Percentiles rank a stretch among this genome's conserved stretches.
These are phyloP conservation scores for Earliella scabrosa DNA, from an alignment of 1,284 basidiomycete species.

Conservation along the genomic window DNA sequence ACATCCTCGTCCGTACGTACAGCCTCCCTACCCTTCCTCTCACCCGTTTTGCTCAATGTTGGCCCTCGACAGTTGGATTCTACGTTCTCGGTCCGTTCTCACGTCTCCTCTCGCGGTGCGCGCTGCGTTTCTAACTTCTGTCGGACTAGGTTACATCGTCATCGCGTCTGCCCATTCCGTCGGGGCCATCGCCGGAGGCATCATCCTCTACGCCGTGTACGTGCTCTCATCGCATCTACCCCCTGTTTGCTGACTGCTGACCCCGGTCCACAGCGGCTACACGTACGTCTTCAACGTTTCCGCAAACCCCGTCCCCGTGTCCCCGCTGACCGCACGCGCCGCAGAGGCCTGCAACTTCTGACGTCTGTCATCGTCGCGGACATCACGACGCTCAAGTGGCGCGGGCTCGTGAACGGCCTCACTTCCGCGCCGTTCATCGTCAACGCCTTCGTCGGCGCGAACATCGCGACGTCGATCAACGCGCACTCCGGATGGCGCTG, in stretches of 20 bases:
- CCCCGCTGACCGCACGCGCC: slow-evolving; percentile 68
- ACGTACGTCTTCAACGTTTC: slow-evolving; percentile 42
- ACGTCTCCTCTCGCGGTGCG: slow-evolving; percentile 61
- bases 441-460: slow-evolving; percentile 72
- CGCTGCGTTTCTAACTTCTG: slow-evolving; percentile 49
- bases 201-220: slow-evolving; percentile 62
- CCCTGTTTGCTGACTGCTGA: background rate
- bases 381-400: slow-evolving; percentile 80
- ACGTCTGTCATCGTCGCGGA: slow-evolving; percentile 84
- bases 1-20: slow-evolving; percentile 63
- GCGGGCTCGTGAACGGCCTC: slow-evolving; percentile 71
- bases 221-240: slow-evolving; percentile 20
- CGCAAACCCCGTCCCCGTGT: background rate
- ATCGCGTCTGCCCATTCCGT: slow-evolving; percentile 69
- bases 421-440: slow-evolving; percentile 72
- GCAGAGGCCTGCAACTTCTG: slow-evolving; percentile 72
- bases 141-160: slow-evolving; percentile 66
- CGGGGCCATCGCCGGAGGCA: slow-evolving; percentile 39
- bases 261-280: slow-evolving; percentile 47
- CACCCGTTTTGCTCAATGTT: background rate
- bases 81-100: slow-evolving; percentile 64
- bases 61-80: slow-evolving; percentile 48
- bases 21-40: background rate
- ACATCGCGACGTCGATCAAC: slow-evolving; percentile 64
- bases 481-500: slow-evolving; percentile 71